Evolutionary conservation across 169 alveolate genomes (phyloP), one percentile per base, ranked within the genome.

Genomic region (Cryptosporidium canis): DNA sequence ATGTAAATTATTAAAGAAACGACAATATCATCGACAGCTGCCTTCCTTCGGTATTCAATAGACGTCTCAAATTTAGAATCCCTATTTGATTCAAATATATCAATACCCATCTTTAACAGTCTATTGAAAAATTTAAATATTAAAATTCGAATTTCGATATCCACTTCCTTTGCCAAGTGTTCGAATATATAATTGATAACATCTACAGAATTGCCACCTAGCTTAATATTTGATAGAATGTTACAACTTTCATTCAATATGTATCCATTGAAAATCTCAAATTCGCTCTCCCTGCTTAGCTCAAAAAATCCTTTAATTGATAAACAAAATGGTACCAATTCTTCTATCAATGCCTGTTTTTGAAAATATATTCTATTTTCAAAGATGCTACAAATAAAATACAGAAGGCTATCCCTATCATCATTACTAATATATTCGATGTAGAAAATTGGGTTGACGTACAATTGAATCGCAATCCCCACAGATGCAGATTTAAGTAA

Each of bases 391-490:
- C 87, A 55, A 12, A 58, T 53, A 27, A 77, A 77, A 29, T 77
- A 11, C 16, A 77, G 58, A 1, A 77, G 64, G 5, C 66, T 51
- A 3, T 58, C 29, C 33, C 87, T 56, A 11, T 77, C 87, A 58
- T 55, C 37, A 16, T 18, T n/a, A 41, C 87, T 77, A 16, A 77
- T 61, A 39, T 53, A 77, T 29, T 77, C 87, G 2, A 58, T 44
- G 44, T 58, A 77, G 61, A 58, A 77, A 29, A 77, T n/a, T 1
- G 87, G 87, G 61, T 77, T 77, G n/a, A 45, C 41, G 66, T 58
- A 77, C 31, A 77, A 35, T 8, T 77, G 87, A 56, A 77, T 61
- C 3, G 87, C 87, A 12, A 77, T 77, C n/a, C 87, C 87, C 18
- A 77, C 53, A n/a, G 87, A 77, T 39, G 72, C 48, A n/a, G 87